Percentiles rank a stretch among this genome's conserved stretches.
phyloP scores from a whole-genome alignment of 2,329 filamentous ascomycete species.

The Pseudocercospora macadamiae region DNA sequence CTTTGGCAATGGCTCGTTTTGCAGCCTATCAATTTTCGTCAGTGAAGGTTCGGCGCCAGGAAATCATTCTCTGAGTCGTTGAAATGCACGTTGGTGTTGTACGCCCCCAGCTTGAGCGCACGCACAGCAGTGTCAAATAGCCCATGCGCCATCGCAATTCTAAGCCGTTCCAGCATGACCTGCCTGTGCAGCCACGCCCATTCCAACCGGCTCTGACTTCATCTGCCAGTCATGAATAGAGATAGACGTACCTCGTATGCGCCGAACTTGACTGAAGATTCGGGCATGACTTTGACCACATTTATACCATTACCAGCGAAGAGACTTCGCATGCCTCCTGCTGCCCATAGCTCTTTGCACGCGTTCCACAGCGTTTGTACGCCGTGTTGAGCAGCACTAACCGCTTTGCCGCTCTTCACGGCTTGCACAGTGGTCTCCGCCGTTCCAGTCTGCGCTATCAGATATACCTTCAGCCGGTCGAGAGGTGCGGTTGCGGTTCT shows the following conservation, averaged over 20 bases:
- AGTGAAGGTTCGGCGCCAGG: background rate
- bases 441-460: slow-evolving; percentile 83
- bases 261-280: slow-evolving; percentile 97
- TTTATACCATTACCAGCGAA: slow-evolving; percentile 97
- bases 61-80: too few species aligned
- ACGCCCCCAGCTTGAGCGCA: too few species aligned
- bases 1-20: slow-evolving; percentile 79
- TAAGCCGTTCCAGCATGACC: too few species aligned
- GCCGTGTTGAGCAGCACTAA: slow-evolving; percentile 67
- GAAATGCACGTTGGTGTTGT: too few species aligned
- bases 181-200: background rate
- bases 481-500: slow-evolving; percentile 93
- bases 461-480: slow-evolving; percentile 94
- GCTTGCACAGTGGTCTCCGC: slow-evolving; percentile 64
- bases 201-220: too few species aligned
- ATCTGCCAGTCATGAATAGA: background rate
- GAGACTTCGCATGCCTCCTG: slow-evolving; percentile 83
- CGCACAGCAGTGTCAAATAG: too few species aligned
- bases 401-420: slow-evolving; percentile 69
- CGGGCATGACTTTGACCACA: slow-evolving; percentile 96
- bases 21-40: slow-evolving; percentile 60
- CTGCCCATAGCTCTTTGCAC: slow-evolving; percentile 76
- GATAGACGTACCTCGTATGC: slow-evolving; percentile 74
- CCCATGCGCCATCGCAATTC: too few species aligned
- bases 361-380: slow-evolving; percentile 72